A percentile compares a stretch with the other conserved stretches of the same genome.
Conservation (phyloP, 306 rosid genomes). For the Fragaria ananassa region DNA sequence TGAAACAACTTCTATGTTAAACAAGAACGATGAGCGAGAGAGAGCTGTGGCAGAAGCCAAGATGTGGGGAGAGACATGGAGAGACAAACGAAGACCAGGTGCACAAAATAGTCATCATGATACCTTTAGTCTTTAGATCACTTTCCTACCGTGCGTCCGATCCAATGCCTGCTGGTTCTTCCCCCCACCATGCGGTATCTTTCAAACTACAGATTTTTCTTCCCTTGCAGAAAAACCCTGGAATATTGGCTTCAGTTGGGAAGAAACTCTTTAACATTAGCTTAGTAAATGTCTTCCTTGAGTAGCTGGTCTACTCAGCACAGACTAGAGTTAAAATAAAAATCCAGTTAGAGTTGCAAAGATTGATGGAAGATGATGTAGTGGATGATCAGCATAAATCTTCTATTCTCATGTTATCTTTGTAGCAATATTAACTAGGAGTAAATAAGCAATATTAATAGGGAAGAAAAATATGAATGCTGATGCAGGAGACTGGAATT, state of each 20-base stretch:
- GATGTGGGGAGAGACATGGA: slow-evolving; percentile 78
- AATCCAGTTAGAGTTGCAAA: background rate
- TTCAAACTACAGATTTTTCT: background rate
- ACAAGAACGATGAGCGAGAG: slow-evolving; percentile 57
- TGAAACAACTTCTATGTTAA: slow-evolving; percentile 52
- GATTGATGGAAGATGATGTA: background rate
- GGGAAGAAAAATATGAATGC: no score
- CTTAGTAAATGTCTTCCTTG: background rate
- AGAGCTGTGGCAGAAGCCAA: slow-evolving; percentile 79
- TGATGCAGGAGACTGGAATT: background rate
- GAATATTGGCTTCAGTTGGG: background rate
- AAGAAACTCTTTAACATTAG: background rate
- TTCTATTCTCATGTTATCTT: background rate
- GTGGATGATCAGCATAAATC: background rate
- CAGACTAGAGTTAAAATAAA: background rate
- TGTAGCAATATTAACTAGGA: background rate
- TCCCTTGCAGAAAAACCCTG: background rate
- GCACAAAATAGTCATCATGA: slow-evolving; percentile 36
- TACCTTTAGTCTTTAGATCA: slow-evolving; percentile 3
- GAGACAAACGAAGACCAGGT: slow-evolving; percentile 59
- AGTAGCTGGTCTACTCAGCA: background rate
- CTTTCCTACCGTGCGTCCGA: background rate
- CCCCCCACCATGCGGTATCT: background rate
- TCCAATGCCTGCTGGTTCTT: background rate
- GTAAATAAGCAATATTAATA: background rate